Conservation (phyloP, 164 flowering plant species). For the Tetracentron sinense region DNA sequence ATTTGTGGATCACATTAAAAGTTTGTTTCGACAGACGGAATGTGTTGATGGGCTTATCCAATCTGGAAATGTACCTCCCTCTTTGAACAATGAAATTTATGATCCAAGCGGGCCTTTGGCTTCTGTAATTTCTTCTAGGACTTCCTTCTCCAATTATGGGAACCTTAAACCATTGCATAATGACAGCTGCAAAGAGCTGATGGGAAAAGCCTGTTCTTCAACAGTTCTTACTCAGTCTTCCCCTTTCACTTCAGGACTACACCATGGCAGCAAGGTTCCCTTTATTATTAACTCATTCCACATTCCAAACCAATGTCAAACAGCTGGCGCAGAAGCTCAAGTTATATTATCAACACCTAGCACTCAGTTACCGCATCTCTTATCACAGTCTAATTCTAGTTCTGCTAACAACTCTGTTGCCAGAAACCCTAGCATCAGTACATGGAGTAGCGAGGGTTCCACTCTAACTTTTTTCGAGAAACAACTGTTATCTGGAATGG, state of each 20-base stretch:
- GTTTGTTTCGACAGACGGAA: conserved; percentile 31
- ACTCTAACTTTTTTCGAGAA: conserved; percentile 36
- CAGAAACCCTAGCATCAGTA: conserved; percentile 26
- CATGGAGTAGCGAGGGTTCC: conserved; percentile 35
- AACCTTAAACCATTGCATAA: conserved; percentile 15
- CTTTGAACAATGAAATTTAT: conserved; percentile 20
- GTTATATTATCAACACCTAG: conserved; percentile 20
- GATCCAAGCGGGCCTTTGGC: conserved; percentile 30
- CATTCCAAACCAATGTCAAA: conserved; percentile 15
- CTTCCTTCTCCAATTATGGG: conserved; percentile 21
- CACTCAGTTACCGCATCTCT: conserved; percentile 17
- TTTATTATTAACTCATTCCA: conserved; percentile 10
- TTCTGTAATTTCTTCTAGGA: conserved; percentile 28
- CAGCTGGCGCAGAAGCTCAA: conserved; percentile 17
- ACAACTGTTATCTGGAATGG: conserved; percentile 26
- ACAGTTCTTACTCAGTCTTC: conserved; percentile 12
- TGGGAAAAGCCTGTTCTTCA: conserved; percentile 16
- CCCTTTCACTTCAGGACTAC: conserved; percentile 15
- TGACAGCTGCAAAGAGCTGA: conserved; percentile 20
- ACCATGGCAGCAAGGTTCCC: conserved; percentile 12
- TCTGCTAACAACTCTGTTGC: conserved; percentile 9
- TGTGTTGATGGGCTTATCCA: conserved; percentile 18
- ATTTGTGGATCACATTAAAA: conserved; percentile 46
- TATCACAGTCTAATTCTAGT: conserved; percentile 15
- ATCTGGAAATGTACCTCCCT: conserved; percentile 16